Evolutionary conservation across 2,329 filamentous ascomycete species (phyloP).

Genomic region (Trichophyton schoenleinii): DNA sequence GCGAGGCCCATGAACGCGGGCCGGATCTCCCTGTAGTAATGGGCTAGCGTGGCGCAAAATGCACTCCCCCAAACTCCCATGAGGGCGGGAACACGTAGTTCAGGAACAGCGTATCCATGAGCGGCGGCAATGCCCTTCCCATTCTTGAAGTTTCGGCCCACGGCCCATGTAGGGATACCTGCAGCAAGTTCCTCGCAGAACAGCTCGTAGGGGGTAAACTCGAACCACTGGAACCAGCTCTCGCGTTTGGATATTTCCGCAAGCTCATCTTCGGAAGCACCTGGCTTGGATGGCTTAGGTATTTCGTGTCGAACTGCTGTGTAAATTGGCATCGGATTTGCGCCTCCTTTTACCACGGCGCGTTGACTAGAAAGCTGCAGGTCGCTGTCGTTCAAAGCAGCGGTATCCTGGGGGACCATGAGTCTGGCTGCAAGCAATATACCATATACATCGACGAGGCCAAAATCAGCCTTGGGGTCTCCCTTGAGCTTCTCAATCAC

Average conservation of each 20-base stretch:
- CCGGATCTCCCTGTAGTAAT: conserved; percentile 91
- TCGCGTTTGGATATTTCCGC: conserved; percentile 45
- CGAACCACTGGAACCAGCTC: conserved; percentile 97
- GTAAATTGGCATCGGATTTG: conserved; percentile 84
- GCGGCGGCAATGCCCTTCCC: conserved; percentile 56
- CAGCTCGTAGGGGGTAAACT: conserved; percentile 87
- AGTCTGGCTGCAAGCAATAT: conserved; percentile 71
- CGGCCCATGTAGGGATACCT: conserved; percentile 87
- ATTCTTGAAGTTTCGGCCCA: conserved; percentile 68
- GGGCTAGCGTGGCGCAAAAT: conserved; percentile 87
- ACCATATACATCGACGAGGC: conserved; percentile 87
- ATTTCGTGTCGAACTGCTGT: conserved; percentile 94
- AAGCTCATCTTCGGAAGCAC: conserved; percentile 31
- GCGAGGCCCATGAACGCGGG: conserved; percentile 63
- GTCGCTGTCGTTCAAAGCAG: conserved; percentile 62
- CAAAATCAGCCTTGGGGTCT: conserved; percentile 66
- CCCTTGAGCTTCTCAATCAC: conserved; percentile 86
- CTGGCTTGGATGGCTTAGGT: conserved; percentile 43
- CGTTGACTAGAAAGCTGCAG: conserved; percentile 86
- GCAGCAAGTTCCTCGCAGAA: conserved; percentile 87
- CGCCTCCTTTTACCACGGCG: conserved; percentile 60
- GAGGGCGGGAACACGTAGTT: conserved; percentile 68
- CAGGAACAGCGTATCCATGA: conserved; percentile 60
- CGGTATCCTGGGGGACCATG: conserved; percentile 73
- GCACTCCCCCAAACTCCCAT: conserved; percentile 95